Evolutionary conservation across 345 rosid species (phyloP), one percentile per base, ranked within the genome.

Genomic region (Arabidopsis suecica): DNA sequence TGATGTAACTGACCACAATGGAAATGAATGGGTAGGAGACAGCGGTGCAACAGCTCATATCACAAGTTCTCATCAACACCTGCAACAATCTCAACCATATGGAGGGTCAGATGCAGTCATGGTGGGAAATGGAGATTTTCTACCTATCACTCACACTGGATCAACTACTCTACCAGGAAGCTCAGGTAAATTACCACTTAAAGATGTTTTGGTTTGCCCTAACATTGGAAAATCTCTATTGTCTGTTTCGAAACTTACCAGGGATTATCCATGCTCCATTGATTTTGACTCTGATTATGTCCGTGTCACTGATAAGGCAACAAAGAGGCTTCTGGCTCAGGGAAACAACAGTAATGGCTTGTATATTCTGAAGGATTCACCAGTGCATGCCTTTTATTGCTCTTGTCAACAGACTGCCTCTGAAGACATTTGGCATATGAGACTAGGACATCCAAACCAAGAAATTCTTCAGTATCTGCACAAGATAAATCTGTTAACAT

Each of bases 341-440:
- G 67, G 36, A 25, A 40, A 0, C 3, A 5, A 40, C 8, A 13
- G 0, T 50, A 9, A 63, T 0, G 54, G 54, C 0, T 2, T 63
- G 0, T 63, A 44, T 5, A 0, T 3, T 1, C 0, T 1, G 16
- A 0, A 20, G 30, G 7, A 32, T 1, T 0, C 10, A 10, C 10
- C 5, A 0, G 4, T 2, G 0, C 30, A 28, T 0, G 68, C 8
- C 4, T 45, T 63, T 7, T 44, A 0, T 14, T 59, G 45, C 0
- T 13, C 54, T 0, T 8, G 40, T 1, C 40, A 63, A 9, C 13
- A 6, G 0, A 1, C 38, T 1, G 2, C 51, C 0, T 0, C 1
- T 28, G 25, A 44, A 7, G 68, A 63, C 0, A 37, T 63, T 0
- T 63, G 40, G 40, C 68, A 63, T 5, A 44, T 4, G 47, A n/a